These are phyloP conservation scores for Blastosporella zonata DNA, from an alignment of 1,284 basidiomycete species.

Conservation along the genomic window DNA sequence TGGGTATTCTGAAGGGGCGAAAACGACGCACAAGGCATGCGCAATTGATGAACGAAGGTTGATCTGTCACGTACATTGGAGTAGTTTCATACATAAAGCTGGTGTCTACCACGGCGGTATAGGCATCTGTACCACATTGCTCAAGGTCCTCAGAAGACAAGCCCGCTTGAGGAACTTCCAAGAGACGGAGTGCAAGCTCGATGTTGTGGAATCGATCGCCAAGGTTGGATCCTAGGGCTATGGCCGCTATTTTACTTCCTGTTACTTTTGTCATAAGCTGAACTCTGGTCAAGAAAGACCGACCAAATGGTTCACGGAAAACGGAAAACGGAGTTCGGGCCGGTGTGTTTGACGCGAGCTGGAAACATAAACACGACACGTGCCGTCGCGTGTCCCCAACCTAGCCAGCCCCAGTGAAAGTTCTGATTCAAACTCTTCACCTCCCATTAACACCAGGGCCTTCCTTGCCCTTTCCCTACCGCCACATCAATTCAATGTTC, in stretches of 20 bases:
- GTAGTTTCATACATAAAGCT: slow-evolving; percentile 93
- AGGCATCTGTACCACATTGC: slow-evolving; percentile 13
- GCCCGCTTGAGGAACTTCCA: slow-evolving; percentile 44
- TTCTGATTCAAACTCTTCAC: background rate
- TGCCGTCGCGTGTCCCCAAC: slow-evolving; percentile 15
- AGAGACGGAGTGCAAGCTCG: slow-evolving; percentile 64
- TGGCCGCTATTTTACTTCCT: slow-evolving; percentile 38
- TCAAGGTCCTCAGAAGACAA: slow-evolving; percentile 22
- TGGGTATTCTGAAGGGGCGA: background rate
- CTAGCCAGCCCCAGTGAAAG: background rate
- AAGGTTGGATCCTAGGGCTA: slow-evolving; percentile 90
- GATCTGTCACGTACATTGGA: slow-evolving; percentile 95
- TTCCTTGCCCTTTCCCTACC: background rate
- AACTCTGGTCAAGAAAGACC: background rate
- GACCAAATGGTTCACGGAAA: background rate
- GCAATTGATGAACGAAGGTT: slow-evolving; percentile 89
- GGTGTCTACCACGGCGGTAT: slow-evolving; percentile 63
- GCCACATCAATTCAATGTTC: slow-evolving; percentile 45
- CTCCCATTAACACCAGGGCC: background rate
- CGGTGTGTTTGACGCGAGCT: slow-evolving; percentile 11
- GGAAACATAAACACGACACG: slow-evolving; percentile 19
- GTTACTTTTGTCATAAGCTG: background rate
- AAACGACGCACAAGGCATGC: slow-evolving; percentile 68
- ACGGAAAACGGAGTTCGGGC: background rate
- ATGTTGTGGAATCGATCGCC: slow-evolving; percentile 89